Evolutionary conservation across 2,329 filamentous ascomycete genomes (phyloP).

Genomic region (Juglanconis sp.): DNA sequence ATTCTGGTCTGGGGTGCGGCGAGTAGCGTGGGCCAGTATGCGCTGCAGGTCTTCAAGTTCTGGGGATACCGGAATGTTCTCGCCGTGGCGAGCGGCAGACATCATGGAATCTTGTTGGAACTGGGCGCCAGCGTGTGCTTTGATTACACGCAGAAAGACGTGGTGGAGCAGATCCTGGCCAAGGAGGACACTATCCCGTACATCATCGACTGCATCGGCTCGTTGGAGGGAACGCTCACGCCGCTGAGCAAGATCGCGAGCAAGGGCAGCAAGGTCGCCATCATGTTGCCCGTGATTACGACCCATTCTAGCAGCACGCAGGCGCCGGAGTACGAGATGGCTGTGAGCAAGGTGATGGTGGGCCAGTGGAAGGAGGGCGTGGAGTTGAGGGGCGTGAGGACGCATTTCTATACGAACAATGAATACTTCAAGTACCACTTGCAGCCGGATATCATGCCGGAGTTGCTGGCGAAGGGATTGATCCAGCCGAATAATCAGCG

Average conservation of each 20-base stretch:
- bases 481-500: conserved; percentile 40
- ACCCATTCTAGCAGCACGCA: conserved; percentile 45
- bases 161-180: conserved; percentile 34
- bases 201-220: conserved; percentile 56
- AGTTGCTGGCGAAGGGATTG: conserved; percentile 37
- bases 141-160: conserved; percentile 40
- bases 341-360: conserved; percentile 37
- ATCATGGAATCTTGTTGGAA: conserved; percentile 40
- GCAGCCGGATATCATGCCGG: conserved; percentile 52
- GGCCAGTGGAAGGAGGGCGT: conserved; percentile 52
- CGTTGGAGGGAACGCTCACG: conserved; percentile 41
- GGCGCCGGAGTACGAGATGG: conserved; percentile 53
- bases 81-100: conserved; percentile 42
- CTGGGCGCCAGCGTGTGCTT: conserved; percentile 46
- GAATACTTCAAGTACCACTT: conserved; percentile 52
- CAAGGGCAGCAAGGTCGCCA: conserved; percentile 48
- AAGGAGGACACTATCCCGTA: conserved; percentile 35
- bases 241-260: conserved; percentile 50
- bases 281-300: conserved; percentile 59
- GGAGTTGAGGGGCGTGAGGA: conserved; percentile 49
- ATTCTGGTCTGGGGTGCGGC: conserved; percentile 52
- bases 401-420: conserved; percentile 55
- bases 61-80: conserved; percentile 52
- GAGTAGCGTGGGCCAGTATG: conserved; percentile 49
- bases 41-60: conserved; percentile 47